A percentile compares a stretch with the other conserved stretches of the same genome.
Evolutionary conservation across 225 moss, liverwort and hornwort genomes (phyloP).

Genomic region (Takakia lepidozioides): DNA sequence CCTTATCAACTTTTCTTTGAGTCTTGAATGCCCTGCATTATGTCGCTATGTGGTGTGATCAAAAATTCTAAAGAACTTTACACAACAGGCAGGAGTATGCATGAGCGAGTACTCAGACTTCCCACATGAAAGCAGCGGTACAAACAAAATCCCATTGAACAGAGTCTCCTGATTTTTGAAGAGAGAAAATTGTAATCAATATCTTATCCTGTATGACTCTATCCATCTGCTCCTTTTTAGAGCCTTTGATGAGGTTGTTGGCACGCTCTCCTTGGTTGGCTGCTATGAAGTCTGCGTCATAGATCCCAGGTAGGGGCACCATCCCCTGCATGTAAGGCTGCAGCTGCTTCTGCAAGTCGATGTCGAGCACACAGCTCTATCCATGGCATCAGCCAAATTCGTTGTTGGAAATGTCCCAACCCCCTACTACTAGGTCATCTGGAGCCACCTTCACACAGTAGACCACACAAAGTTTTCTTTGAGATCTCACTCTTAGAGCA

Average conservation of each 20-base stretch:
- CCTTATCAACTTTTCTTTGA: conserved; percentile 68
- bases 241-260: conserved; percentile 80
- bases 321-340: conserved; percentile 79
- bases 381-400: conserved; percentile 96
- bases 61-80: no score
- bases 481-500: no score
- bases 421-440: conserved; percentile 69
- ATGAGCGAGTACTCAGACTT: no score
- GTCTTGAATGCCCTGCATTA: conserved; percentile 59
- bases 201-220: conserved; percentile 74
- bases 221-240: conserved; percentile 94
- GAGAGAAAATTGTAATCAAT: no score
- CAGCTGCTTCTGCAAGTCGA: conserved; percentile 97
- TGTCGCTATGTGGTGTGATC: no score
- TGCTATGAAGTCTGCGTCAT: conserved; percentile 91
- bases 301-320: conserved; percentile 74
- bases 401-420: conserved; percentile 94
- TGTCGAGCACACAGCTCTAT: conserved; percentile 82
- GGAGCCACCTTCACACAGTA: conserved; percentile 55
- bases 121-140: no score
- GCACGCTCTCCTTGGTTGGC: conserved; percentile 86
- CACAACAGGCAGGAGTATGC: no score
- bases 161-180: no score
- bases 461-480: no score
- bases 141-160: no score